Conservation (phyloP, 352 stramenopile genomes). For the Blastocystis hominis region DNA sequence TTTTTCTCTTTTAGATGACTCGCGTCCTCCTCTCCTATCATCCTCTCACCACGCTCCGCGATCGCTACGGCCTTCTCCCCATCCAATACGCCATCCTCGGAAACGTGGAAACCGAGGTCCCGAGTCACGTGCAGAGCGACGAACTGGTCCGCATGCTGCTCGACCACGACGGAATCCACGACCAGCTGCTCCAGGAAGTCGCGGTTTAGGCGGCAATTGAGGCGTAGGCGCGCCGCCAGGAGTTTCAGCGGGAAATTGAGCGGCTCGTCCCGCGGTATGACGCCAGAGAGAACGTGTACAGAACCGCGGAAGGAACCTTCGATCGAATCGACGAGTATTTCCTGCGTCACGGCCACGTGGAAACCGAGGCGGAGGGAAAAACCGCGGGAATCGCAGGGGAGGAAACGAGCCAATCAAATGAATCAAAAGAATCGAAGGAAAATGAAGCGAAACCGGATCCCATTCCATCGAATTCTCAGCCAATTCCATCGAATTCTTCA, state of each 20-base stretch:
- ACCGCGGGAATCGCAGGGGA: not conserved
- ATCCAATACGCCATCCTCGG: conserved; percentile 19
- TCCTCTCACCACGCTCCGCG: not conserved
- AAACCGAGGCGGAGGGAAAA: not conserved
- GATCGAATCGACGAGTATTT: not conserved
- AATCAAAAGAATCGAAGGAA: not conserved
- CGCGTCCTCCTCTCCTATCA: not conserved
- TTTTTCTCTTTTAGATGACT: not conserved
- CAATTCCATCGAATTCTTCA: too few species aligned
- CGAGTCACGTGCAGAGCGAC: not conserved
- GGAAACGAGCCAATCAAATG: not conserved
- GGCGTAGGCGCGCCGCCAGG: not conserved
- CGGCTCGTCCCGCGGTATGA: not conserved
- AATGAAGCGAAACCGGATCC: too few species aligned
- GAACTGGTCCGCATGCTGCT: not conserved
- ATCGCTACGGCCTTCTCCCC: not conserved
- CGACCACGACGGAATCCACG: not conserved
- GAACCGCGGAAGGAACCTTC: not conserved
- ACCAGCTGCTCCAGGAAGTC: not conserved
- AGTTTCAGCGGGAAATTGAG: conserved; percentile 8
- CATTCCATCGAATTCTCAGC: too few species aligned
- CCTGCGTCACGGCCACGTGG: not conserved
- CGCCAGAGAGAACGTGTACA: not conserved
- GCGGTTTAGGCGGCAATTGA: not conserved
- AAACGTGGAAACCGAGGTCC: not conserved